Percentiles rank a stretch among this genome's conserved stretches.
Conservation (phyloP, 192 early-diverging fungal genomes). For the Gamsiella multidivaricata region DNA sequence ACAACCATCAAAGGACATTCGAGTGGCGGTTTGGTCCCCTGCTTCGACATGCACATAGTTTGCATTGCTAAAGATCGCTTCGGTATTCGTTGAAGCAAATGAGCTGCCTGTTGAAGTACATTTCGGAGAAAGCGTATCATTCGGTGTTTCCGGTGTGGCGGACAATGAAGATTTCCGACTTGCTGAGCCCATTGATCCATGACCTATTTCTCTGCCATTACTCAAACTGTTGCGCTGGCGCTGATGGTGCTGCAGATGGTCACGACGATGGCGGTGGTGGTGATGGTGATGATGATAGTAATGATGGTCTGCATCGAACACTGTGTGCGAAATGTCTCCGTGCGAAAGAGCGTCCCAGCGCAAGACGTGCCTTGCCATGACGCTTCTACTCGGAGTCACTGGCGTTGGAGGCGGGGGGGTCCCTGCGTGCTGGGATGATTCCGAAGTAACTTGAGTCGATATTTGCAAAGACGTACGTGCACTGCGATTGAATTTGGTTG, state of each 20-base stretch:
- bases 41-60: no score
- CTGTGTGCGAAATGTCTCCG: slow-evolving; percentile 41
- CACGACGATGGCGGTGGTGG: neutral
- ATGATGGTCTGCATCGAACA: slow-evolving; percentile 35
- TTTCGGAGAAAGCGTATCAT: no score
- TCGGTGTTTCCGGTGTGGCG: no score
- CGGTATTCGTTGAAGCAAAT: no score
- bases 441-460: neutral
- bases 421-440: neutral
- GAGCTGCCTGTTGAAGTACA: no score
- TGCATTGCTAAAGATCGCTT: no score
- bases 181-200: no score
- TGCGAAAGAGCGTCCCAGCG: slow-evolving; percentile 47
- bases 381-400: slow-evolving; percentile 23
- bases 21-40: no score
- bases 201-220: no score
- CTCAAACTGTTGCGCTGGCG: neutral
- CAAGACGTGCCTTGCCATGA: slow-evolving; percentile 35
- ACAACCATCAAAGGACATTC: no score
- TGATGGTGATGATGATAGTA: slow-evolving; percentile 3
- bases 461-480: slow-evolving; percentile 20
- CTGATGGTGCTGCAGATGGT: neutral
- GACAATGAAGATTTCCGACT: no score
- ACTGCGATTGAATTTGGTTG: neutral
- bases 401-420: neutral